Percentiles rank a stretch among this genome's conserved stretches.
Evolutionary conservation across 208 protist species (phyloP).

Genomic region (Blechomonas ayalai): DNA sequence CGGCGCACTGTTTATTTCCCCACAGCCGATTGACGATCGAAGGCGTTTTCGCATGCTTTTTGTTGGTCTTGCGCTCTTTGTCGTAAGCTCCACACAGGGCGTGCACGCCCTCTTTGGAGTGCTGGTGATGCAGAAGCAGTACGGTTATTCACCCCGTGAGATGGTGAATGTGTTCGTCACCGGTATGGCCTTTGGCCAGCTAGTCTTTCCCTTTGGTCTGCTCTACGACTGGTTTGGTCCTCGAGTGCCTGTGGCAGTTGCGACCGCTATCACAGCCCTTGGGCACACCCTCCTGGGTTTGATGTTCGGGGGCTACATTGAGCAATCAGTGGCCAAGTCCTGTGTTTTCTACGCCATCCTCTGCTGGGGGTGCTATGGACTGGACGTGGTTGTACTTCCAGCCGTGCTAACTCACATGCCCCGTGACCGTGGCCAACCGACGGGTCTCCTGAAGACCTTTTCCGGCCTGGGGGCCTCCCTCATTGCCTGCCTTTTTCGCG

Average conservation of each 20-base stretch:
- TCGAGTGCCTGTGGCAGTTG: slow-evolving; percentile 13
- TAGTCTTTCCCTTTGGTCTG: slow-evolving; percentile 15
- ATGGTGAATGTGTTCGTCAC: slow-evolving; percentile 22
- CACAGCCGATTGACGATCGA: slow-evolving; percentile 23
- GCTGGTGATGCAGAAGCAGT: slow-evolving; percentile 19
- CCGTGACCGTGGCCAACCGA: slow-evolving; percentile 37
- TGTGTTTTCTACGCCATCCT: slow-evolving; percentile 38
- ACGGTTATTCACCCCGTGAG: slow-evolving; percentile 9
- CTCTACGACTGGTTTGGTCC: slow-evolving; percentile 33
- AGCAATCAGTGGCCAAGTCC: slow-evolving; percentile 13
- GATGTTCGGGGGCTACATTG: slow-evolving; percentile 24
- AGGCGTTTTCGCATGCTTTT: slow-evolving; percentile 30
- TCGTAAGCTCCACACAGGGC: slow-evolving; percentile 22
- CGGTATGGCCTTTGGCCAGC: slow-evolving; percentile 13
- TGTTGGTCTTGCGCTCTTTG: slow-evolving; percentile 15
- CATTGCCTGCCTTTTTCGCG: slow-evolving; percentile 34
- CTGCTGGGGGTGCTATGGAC: slow-evolving; percentile 21
- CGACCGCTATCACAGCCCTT: no score
- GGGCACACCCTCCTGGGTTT: slow-evolving; percentile 28
- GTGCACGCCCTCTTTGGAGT: slow-evolving; percentile 22
- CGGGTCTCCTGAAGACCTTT: slow-evolving; percentile 40
- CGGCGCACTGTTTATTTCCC: slow-evolving; percentile 16
- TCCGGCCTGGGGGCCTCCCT: slow-evolving; percentile 36
- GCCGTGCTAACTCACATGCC: slow-evolving; percentile 38
- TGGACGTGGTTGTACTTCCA: slow-evolving; percentile 28